Base-by-base conservation (phyloP, 78 protist species). In the Dictyostelium brefeldianum region DNA sequence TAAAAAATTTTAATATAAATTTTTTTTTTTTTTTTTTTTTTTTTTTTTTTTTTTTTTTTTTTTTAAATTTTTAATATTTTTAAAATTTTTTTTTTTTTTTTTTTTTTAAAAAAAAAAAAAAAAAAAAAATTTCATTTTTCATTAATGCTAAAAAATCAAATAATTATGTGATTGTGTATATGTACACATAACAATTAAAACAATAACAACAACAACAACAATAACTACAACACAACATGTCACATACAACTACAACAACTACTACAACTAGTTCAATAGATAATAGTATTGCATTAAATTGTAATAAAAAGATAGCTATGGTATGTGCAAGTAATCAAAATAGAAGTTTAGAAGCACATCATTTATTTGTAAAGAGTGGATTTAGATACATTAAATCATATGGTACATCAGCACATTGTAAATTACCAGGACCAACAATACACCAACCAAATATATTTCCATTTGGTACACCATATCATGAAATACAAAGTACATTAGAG, bases 261-360 rank as follows among this genome's bases (percentile, higher is more conserved):
- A 4, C 12, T 51, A 4, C 56, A 4, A 4, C 56, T 14, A 51
- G n/a, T n/a, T n/a, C 56, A 51, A 51, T 51, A 3, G 10, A 14
- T 65, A 59, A 14, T 29, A 65, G 9, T 65, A 65, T 65, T 5
- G 65, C 56, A 54, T 65, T 25, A 27, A 50, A 71, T 41, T 71
- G 78, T 31, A 71, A 15, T 71, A 64, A 74, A 64, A 36, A 64
- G 83, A 62, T 95, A 20, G 97, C 97, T 0, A 84, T 96, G 89
- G 95, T 96, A 25, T 96, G 97, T 81, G 92, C 97, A 0, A 70
- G 89, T 25, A 96, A 94, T 41, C 91, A 80, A 46, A 94, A 94
- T 48, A 67, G 96, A 73, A 87, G 95, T 29, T 81, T 94, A 57
- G 95, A 83, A 31, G 97, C 95, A 70, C 97, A 95, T 64, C 25